phyloP scores from a whole-genome alignment of 2,329 filamentous ascomycete genomes.

The Alternaria metachromatica region DNA sequence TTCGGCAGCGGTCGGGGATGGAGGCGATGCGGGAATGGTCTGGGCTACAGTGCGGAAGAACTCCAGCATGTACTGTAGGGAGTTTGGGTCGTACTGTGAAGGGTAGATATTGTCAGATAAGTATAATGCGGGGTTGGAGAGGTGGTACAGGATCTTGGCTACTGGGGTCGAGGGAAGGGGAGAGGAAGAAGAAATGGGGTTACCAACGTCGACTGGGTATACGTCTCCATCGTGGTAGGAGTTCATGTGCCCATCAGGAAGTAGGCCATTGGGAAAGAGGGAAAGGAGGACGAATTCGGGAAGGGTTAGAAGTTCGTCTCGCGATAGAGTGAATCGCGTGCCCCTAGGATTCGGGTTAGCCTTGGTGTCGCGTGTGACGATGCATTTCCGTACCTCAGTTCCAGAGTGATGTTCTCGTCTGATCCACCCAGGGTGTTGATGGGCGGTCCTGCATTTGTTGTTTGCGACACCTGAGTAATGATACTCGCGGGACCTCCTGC shows the following conservation, averaged over 20 bases:
- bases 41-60: constrained; percentile 97
- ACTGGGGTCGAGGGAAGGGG: constrained; percentile 44
- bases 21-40: constrained; percentile 81
- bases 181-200: constrained; percentile 42
- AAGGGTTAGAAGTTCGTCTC: constrained; percentile 92
- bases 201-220: constrained; percentile 94
- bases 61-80: constrained; percentile 98
- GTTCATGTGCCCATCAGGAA: constrained; percentile 95
- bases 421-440: constrained; percentile 87
- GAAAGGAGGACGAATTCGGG: constrained; percentile 97
- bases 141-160: constrained; percentile 49
- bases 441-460: constrained; percentile 71
- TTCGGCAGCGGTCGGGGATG: constrained; percentile 63
- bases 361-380: not conserved
- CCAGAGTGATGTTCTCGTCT: constrained; percentile 94
- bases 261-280: constrained; percentile 97
- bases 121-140: constrained; percentile 57
- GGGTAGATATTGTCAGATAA: constrained; percentile 63
- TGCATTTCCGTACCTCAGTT: constrained; percentile 75
- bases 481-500: constrained; percentile 97
- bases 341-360: constrained; percentile 65
- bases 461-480: constrained; percentile 97
- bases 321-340: constrained; percentile 88
- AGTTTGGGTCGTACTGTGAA: constrained; percentile 90
- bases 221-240: constrained; percentile 91